A percentile compares a stretch with the other conserved stretches of the same genome.
Evolutionary conservation across 345 rosid species (phyloP).

Genomic region (Geranium brycei): DNA sequence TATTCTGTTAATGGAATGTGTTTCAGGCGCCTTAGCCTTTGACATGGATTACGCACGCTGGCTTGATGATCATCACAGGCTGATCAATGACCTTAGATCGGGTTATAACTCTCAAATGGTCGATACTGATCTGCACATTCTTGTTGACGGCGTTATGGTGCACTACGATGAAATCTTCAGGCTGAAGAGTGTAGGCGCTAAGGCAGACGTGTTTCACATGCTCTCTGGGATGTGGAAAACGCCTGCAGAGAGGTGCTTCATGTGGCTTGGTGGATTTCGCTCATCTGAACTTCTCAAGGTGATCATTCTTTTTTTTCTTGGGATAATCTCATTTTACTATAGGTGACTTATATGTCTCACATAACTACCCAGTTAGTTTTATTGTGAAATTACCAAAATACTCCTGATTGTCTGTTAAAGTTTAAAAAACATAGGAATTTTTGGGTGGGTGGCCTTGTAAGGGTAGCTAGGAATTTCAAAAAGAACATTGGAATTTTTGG

Average conservation of each 20-base stretch:
- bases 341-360: too few relatives aligned
- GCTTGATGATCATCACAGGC: constrained; percentile 78
- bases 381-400: too few relatives aligned
- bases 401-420: too few relatives aligned
- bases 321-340: too few relatives aligned
- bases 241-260: constrained; percentile 85
- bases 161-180: constrained; percentile 69
- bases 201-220: constrained; percentile 84
- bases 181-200: constrained; percentile 56
- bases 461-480: too few relatives aligned
- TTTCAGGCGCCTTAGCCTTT: constrained; percentile 61
- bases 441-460: too few relatives aligned
- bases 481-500: too few relatives aligned
- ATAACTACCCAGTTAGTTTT: too few relatives aligned
- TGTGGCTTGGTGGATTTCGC: constrained; percentile 96
- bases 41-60: constrained; percentile 73
- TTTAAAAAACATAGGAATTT: too few relatives aligned
- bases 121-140: constrained; percentile 47
- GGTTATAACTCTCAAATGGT: constrained; percentile 51
- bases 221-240: constrained; percentile 98
- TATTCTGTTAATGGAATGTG: too few relatives aligned
- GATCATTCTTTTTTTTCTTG: neutral
- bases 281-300: constrained; percentile 93
- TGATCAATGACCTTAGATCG: constrained; percentile 59
- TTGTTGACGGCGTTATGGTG: constrained; percentile 65